These are phyloP conservation scores for Prosopis cineraria DNA, from an alignment of 306 rosid species.

Conservation along the genomic window DNA sequence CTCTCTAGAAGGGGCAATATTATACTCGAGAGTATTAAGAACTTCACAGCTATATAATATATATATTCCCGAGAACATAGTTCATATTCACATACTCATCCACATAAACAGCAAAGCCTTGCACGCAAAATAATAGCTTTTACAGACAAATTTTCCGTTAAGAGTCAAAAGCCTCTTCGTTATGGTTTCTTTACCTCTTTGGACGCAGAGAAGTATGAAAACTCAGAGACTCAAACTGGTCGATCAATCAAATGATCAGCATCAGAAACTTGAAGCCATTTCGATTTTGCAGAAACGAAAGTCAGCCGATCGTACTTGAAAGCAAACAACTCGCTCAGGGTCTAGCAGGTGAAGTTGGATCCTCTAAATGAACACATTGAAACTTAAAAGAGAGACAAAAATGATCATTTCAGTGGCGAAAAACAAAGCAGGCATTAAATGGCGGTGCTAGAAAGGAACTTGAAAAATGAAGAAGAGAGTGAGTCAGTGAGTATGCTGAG, in stretches of 20 bases:
- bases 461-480: slow-evolving; percentile 4
- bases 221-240: not conserved
- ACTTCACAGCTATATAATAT: not conserved
- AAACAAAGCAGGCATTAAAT: not conserved
- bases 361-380: not conserved
- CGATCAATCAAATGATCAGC: not conserved
- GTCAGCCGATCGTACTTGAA: slow-evolving; percentile 2
- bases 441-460: slow-evolving; percentile 10
- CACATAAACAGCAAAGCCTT: not conserved
- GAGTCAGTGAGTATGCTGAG: not conserved
- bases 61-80: not conserved
- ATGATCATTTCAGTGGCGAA: not conserved
- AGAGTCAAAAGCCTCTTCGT: not conserved
- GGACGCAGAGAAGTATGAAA: not conserved
- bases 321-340: not conserved
- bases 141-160: not conserved
- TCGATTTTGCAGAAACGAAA: not conserved
- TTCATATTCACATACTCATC: not conserved
- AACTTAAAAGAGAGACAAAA: not conserved
- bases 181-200: not conserved
- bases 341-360: slow-evolving; percentile 19
- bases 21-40: not conserved
- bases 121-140: not conserved
- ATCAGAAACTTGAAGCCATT: not conserved
- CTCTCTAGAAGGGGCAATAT: not conserved